Evolutionary conservation across 2,329 filamentous ascomycete genomes (phyloP).

Genomic region (Phyllosticta citrichinensis): DNA sequence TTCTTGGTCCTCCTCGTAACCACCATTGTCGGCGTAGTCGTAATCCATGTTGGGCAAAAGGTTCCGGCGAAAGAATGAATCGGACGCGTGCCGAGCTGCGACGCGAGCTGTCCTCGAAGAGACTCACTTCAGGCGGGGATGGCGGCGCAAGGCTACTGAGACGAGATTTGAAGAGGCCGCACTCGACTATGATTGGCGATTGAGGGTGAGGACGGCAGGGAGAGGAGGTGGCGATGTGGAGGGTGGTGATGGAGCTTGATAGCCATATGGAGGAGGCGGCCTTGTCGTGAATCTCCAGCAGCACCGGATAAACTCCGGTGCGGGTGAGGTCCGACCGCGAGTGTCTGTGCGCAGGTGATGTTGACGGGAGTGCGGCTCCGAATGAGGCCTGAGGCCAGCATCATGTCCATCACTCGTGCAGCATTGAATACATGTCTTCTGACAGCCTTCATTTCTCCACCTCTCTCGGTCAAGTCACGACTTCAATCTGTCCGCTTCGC

Average conservation of each 20-base stretch:
- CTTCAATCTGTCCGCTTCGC: too few species aligned
- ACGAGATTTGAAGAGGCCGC: background rate
- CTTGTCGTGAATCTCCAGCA: too few species aligned
- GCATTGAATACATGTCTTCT: too few species aligned
- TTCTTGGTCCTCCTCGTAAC: constrained; percentile 39
- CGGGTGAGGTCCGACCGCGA: too few species aligned
- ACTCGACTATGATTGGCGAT: background rate
- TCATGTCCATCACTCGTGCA: too few species aligned
- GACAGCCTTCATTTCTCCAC: too few species aligned
- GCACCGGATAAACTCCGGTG: too few species aligned
- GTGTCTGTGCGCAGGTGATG: background rate
- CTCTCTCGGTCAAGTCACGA: too few species aligned
- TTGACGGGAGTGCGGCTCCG: background rate
- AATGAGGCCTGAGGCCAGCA: too few species aligned
- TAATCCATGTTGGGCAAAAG: constrained; percentile 30
- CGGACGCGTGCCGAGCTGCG: background rate
- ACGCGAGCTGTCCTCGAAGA: background rate
- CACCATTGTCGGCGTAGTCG: constrained; percentile 48
- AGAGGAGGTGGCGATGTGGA: background rate
- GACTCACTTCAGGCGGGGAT: background rate
- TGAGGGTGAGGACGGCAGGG: background rate
- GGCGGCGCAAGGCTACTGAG: background rate
- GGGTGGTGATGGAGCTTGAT: background rate
- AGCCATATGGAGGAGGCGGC: background rate
- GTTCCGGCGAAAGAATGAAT: background rate